Base-by-base conservation (phyloP, 345 rosid species). In the Corchorus olitorius region DNA sequence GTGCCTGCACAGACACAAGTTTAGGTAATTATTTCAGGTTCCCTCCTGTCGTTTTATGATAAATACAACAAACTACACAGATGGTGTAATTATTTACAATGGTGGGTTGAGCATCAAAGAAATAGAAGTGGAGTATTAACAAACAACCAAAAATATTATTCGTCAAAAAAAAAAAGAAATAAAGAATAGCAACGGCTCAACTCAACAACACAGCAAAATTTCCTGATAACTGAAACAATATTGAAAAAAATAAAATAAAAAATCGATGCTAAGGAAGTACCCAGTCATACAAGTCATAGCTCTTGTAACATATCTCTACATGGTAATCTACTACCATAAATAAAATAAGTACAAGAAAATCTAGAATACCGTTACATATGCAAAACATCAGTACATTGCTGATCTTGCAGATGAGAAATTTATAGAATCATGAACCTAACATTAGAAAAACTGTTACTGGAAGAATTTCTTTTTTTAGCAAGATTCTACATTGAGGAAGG, bases 301-400 rank as follows among this genome's bases (percentile, higher is more conserved):
- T 70, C 74, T 27, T 2, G 27, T 69, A 69, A 69, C 22, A 49
- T 54, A 50, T 69, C 72, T 68, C 22, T 50, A 69, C 15, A 33
- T 27, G 17, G 27, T 11, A 35, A 53, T 8, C 10, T 35, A 53
- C 49, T 53, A 17, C 48, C 74, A 35, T 35, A 9, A 53, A 53
- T 53, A 8, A 52, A 70, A 35, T 17, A 53, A 70, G 49, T 53
- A 53, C 8, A 17, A 49, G 41, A 48, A 67, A 68, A 68, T 14
- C 56, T 17, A 70, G 62, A 53, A 53, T 35, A 53, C 33, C 16
- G 52, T 70, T 70, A 34, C 53, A 70, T 52, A 35, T 34, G 11
- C 8, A 54, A 70, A 52, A 70, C 60, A 70, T 35, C 49, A 52
- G 60, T 34, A 52, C 17, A 52, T 35, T 52, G 52, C 34, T 22